phyloP scores from a whole-genome alignment of 192 early-diverging fungal species.

The Coemansia sp. region DNA sequence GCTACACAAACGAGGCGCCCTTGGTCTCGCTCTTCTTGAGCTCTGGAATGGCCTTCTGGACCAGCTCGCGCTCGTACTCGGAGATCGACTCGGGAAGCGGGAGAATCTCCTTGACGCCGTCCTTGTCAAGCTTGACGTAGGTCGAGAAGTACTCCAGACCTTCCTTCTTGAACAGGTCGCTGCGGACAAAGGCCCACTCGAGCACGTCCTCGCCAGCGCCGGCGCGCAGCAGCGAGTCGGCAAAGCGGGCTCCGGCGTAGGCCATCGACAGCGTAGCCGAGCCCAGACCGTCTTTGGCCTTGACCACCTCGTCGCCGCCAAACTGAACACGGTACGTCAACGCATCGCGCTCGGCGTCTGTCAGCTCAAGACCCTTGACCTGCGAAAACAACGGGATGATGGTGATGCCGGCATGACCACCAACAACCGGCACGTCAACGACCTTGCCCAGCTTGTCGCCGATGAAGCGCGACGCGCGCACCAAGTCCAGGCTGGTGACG shows the following conservation, averaged over 20 bases:
- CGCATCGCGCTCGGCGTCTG: constrained; percentile 80
- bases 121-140: constrained; percentile 70
- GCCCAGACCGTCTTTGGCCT: constrained; percentile 96
- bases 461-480: constrained; percentile 94
- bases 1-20: constrained; percentile 64
- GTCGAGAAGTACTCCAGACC: constrained; percentile 73
- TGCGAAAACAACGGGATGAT: constrained; percentile 94
- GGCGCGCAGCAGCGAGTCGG: constrained; percentile 82
- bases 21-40: constrained; percentile 90
- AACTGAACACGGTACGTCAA: constrained; percentile 97
- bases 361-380: constrained; percentile 60
- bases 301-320: constrained; percentile 99
- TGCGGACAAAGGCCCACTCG: constrained; percentile 85
- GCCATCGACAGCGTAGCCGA: constrained; percentile 91
- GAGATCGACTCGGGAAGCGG: constrained; percentile 66
- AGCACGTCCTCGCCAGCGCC: constrained; percentile 70
- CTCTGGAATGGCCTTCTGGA: constrained; percentile 80
- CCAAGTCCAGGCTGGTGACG: constrained; percentile 94
- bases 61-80: constrained; percentile 82
- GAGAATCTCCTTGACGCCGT: constrained; percentile 87
- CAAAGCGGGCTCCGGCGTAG: constrained; percentile 84
- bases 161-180: constrained; percentile 56
- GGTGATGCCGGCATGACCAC: constrained; percentile 96
- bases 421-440: constrained; percentile 82
- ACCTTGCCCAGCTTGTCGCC: constrained; percentile 69